These are phyloP conservation scores for Euphorbia celastroides DNA, from an alignment of 441 rosid species.

Conservation along the genomic window DNA sequence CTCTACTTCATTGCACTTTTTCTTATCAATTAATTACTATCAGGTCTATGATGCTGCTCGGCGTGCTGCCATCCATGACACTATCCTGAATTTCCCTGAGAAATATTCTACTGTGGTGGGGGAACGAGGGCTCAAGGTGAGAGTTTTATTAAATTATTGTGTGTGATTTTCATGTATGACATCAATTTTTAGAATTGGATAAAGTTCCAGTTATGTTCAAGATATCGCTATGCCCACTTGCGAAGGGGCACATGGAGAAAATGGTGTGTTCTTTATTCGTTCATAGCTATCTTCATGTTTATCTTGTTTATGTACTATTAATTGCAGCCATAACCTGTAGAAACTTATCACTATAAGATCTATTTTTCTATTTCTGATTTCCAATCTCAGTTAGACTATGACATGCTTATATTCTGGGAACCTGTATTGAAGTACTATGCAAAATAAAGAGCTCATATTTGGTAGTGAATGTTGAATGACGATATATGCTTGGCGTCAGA, in stretches of 20 bases:
- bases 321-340: background rate
- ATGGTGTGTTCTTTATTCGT: background rate
- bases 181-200: background rate
- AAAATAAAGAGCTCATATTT: background rate
- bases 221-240: background rate
- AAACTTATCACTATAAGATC: background rate
- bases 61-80: slow-evolving; percentile 90
- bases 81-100: slow-evolving; percentile 82
- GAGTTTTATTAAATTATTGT: slow-evolving; percentile 19
- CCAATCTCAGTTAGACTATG: background rate
- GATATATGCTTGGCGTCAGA: slow-evolving; percentile 4
- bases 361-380: too few relatives aligned
- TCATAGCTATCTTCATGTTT: background rate
- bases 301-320: background rate
- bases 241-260: background rate
- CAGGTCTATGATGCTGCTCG: slow-evolving; percentile 97
- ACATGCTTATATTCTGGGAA: background rate
- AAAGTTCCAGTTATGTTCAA: background rate
- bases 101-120: slow-evolving; percentile 91
- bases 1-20: background rate
- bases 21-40: background rate
- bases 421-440: background rate
- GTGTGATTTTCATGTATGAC: slow-evolving; percentile 3
- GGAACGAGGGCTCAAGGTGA: slow-evolving; percentile 98
- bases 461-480: slow-evolving; percentile 2